A percentile compares a stretch with the other conserved stretches of the same genome.
Conservation (phyloP, 192 early-diverging fungal genomes). For the Lunasporangiospora selenospora region DNA sequence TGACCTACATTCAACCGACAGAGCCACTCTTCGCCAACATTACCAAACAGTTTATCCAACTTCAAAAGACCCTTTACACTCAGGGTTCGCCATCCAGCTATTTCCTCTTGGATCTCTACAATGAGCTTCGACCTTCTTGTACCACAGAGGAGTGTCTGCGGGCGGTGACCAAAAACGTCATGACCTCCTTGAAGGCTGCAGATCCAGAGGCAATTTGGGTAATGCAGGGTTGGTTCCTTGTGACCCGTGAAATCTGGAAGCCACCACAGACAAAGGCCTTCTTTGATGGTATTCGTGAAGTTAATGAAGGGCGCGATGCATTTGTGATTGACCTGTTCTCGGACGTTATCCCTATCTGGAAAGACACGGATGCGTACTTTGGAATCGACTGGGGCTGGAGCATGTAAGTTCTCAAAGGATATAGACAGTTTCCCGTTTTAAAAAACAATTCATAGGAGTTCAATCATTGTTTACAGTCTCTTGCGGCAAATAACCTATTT, state of each 20-base stretch:
- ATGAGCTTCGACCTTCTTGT: conserved; percentile 21
- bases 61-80: conserved; percentile 18
- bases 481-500: too few species aligned
- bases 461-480: too few species aligned
- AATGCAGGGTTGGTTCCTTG: conserved; percentile 44
- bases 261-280: conserved; percentile 17
- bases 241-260: conserved; percentile 19
- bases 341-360: conserved; percentile 32
- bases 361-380: conserved; percentile 27
- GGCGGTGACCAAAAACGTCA: conserved; percentile 10
- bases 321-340: conserved; percentile 43
- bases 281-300: conserved; percentile 38
- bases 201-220: conserved; percentile 42
- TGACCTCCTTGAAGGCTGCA: conserved; percentile 30
- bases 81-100: not conserved
- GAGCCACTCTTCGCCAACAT: conserved; percentile 26
- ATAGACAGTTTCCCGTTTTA: too few species aligned
- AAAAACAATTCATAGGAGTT: too few species aligned
- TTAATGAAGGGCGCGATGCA: conserved; percentile 24
- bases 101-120: conserved; percentile 39
- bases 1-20: conserved; percentile 21
- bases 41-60: conserved; percentile 21
- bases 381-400: conserved; percentile 49
- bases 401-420: conserved; percentile 37
- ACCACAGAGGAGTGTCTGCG: conserved; percentile 14